Base-by-base conservation (phyloP, 73 alveolate species). In the Paraurostyla sp. region DNA sequence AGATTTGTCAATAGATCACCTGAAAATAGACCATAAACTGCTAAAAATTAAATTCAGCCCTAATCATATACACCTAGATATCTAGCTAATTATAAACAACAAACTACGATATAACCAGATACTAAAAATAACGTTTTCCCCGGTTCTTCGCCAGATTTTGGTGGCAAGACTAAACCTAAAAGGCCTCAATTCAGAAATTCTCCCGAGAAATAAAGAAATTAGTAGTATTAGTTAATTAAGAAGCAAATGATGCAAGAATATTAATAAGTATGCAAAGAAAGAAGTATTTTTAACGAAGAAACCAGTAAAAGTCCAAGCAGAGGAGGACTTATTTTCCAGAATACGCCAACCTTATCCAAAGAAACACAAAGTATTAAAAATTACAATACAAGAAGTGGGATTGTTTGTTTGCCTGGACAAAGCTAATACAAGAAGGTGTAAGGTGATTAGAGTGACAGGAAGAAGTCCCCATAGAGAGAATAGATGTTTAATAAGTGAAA, bases 391-490 rank as follows among this genome's bases (percentile, higher is more conserved):
- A 4, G 58, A 6, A 65, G 82, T 65, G 82, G 82, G 1, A 65
- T 65, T 38, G 16, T 38, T n/a, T 65, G 82, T 40, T 65, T 65
- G 25, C 82, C 82, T 15, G 82, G 82, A 40, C 27, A 27, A 15
- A 1, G 16, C 18, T 6, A 32, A 33, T 65, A 65, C 23, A 65
- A 65, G 41, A 40, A 27, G 16, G 16, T 18, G 23, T 4, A 13
- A 38, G 41, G 41, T 32, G 82, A 65, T 38, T 40, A 36, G 23
- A 23, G 46, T 18, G 23, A 23, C 13, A 40, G 9, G 9, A 22
- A 25, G 15, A 18, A 65, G 36, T 65, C 82, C 9, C 82, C 82
- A 9, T 4, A 13, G 4, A 65, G 82, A 65, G 82, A 65, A 36
- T 56, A 32, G 32, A 32, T 32, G 7, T 38, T 65, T 38, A 65